Evolutionary conservation across 192 early-diverging fungal species (phyloP).

Genomic region (Pecoramyces ruminantium): DNA sequence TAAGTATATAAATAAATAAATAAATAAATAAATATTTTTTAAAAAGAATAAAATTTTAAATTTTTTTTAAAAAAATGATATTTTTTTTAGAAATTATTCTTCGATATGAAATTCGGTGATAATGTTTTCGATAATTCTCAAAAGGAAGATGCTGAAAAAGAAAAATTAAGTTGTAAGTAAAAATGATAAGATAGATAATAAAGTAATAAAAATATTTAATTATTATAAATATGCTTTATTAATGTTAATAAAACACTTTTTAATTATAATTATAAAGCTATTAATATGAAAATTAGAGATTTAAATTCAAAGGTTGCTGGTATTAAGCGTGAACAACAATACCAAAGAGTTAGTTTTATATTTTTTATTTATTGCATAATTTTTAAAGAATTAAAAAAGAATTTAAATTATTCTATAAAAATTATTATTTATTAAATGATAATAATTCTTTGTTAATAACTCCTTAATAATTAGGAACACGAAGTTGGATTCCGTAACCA

Average conservation of each 20-base stretch:
- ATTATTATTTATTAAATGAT: too few species aligned
- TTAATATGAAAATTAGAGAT: constrained; percentile 55
- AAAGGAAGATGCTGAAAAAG: constrained; percentile 30
- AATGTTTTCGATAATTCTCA: constrained; percentile 39
- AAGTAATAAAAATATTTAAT: not conserved
- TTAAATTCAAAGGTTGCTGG: constrained; percentile 63
- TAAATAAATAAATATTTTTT: too few species aligned
- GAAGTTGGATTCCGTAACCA: constrained; percentile 80
- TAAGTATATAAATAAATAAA: too few species aligned
- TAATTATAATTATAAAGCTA: constrained; percentile 30
- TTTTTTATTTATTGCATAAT: too few species aligned
- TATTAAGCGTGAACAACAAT: constrained; percentile 75
- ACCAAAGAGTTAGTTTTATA: constrained; percentile 53
- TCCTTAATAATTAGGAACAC: constrained; percentile 33
- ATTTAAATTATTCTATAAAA: too few species aligned
- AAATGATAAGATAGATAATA: not conserved
- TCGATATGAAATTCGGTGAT: constrained; percentile 6
- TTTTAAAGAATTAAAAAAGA: too few species aligned
- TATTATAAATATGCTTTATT: too few species aligned
- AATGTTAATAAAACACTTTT: too few species aligned
- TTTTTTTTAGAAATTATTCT: constrained; percentile 4
- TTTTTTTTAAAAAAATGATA: not conserved
- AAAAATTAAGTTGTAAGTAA: constrained; percentile 14
- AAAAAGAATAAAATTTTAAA: too few species aligned
- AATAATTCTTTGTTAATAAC: too few species aligned